Evolutionary conservation across 148 eudicot species (phyloP).

Genomic region (Mesembryanthemum crystallinum): DNA sequence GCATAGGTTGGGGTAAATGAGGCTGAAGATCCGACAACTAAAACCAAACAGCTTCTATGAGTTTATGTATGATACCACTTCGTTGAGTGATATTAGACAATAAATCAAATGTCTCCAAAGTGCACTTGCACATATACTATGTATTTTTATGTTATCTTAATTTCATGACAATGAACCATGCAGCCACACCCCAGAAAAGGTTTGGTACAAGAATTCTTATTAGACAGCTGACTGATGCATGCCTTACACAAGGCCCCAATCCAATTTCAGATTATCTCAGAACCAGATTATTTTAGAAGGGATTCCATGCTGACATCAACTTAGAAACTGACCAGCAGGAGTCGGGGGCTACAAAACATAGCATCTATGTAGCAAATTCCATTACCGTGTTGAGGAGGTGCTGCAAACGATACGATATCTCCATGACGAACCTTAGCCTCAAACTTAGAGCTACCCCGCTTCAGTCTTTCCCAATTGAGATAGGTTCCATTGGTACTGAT

Average conservation of each 20-base stretch:
- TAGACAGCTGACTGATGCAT: not conserved
- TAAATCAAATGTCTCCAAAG: not conserved
- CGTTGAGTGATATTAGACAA: not conserved
- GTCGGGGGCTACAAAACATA: not conserved
- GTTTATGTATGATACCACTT: not conserved
- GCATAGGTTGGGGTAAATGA: not conserved
- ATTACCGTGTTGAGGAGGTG: constrained; percentile 82
- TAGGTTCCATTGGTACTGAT: constrained; percentile 92
- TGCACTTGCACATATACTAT: not conserved
- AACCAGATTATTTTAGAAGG: not conserved
- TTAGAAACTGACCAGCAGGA: not conserved
- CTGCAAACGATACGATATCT: constrained; percentile 77
- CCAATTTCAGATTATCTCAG: not conserved
- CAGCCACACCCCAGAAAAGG: not conserved
- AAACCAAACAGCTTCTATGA: not conserved
- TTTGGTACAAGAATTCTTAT: not conserved
- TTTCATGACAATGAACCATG: not conserved
- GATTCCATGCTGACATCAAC: too few relatives aligned
- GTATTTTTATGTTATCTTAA: not conserved
- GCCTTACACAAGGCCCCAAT: not conserved
- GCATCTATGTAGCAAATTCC: constrained; percentile 11
- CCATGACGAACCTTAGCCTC: constrained; percentile 76
- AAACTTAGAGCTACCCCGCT: constrained; percentile 47
- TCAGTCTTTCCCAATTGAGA: constrained; percentile 77
- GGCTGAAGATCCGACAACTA: not conserved